Base-by-base conservation (phyloP, 192 early-diverging fungal genomes). In the Coemansia sp. region DNA sequence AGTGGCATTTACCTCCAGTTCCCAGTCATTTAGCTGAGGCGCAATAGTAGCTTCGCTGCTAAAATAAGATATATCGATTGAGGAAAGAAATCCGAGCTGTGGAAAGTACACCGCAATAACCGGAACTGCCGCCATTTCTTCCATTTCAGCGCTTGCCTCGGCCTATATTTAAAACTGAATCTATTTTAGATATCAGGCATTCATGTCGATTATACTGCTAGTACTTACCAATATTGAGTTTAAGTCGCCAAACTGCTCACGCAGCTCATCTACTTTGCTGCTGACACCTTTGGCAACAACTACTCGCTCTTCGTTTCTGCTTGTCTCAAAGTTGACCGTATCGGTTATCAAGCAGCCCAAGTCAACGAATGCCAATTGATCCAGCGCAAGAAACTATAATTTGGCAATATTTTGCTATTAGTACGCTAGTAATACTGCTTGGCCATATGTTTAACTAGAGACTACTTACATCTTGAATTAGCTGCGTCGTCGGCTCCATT, bases 61-160 rank as follows among this genome's bases (percentile, higher is more conserved):
- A 40, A 63, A 64, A 20, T 59, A 48, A 0, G 49, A 8, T 4
- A 60, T 53, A 12, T 79, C 71, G 28, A 79, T 60, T 6, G 77
- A 79, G 1, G 77, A 72, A 14, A 79, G 34, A 51, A 79, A 79
- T 4, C 77, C 77, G n/a, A 79, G 68, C 54, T 79, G 77, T 12
- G 77, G 77, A 36, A 69, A 79, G 23, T 79, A 79, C 0, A 79
- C 71, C 0, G 71, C 77, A 12, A 71, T 57, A 6, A 79, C 77
- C 1, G 77, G 71, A 0, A 73, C 67, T 0, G 64, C 60, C 0
- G 64, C 68, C 4, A 42, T 58, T 1, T 34, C 42, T 20, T 74
- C 71, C 77, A 79, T 79, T 25, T 73, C 37, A 26, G 50, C 49
- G 21, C 76, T 79, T 37, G 66, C 66, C 9, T 56, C 47, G 11